A percentile compares a stretch with the other conserved stretches of the same genome.
phyloP scores from a whole-genome alignment of 345 rosid species.

The Schrenkiella parvula region DNA sequence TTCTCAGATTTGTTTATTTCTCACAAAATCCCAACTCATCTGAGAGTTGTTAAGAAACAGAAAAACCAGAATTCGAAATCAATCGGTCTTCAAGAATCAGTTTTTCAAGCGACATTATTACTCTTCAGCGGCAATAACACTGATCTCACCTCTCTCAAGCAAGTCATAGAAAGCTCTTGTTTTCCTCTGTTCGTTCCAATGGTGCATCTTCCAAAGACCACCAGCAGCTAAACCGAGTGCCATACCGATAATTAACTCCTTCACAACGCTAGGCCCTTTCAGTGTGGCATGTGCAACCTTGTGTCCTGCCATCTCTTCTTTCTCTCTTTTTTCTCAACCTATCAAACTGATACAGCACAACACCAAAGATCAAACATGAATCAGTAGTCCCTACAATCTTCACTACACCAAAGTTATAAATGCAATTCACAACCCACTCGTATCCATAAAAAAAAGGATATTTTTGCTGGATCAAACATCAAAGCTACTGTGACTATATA shows the following conservation, averaged over 20 bases:
- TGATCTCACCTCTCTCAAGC: constrained; percentile 76
- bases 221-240: constrained; percentile 57
- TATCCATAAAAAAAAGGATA: not conserved
- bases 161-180: constrained; percentile 64
- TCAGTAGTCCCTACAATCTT: not conserved
- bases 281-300: constrained; percentile 70
- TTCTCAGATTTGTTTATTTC: constrained; percentile 17
- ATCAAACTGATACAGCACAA: not conserved
- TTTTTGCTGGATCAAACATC: not conserved
- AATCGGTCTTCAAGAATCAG: not conserved
- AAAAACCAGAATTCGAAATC: not conserved
- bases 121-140: constrained; percentile 67
- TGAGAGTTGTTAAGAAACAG: not conserved
- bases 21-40: not conserved
- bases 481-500: not conserved
- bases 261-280: constrained; percentile 79
- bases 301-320: constrained; percentile 58
- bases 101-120: not conserved
- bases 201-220: constrained; percentile 72
- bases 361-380: constrained; percentile 7
- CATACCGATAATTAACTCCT: constrained; percentile 62
- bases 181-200: constrained; percentile 79
- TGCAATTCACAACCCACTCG: not conserved
- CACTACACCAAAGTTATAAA: not conserved
- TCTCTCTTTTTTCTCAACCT: not conserved